Evolutionary conservation across 1,284 basidiomycete genomes (phyloP).

Genomic region (Butyriboletus regius): DNA sequence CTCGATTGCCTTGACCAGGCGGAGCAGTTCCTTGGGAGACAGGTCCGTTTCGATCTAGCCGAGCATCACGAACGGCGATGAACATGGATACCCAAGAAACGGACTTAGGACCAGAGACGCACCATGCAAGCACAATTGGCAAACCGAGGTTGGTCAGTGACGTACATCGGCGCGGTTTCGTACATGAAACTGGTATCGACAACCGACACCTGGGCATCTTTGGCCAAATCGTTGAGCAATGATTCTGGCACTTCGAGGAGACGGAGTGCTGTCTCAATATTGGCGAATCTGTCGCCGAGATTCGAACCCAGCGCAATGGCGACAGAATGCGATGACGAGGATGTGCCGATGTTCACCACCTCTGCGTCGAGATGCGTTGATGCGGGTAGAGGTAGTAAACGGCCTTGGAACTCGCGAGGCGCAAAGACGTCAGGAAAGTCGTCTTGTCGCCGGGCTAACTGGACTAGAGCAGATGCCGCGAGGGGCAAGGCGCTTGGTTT

Average conservation of each 20-base stretch:
- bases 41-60: constrained; percentile 53
- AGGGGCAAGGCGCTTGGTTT: constrained; percentile 65
- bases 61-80: constrained; percentile 13
- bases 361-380: background rate
- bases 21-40: constrained; percentile 55
- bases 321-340: constrained; percentile 37
- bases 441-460: constrained; percentile 10
- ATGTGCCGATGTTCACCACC: constrained; percentile 7
- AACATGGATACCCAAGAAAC: background rate
- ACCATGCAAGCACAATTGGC: constrained; percentile 88
- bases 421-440: constrained; percentile 10
- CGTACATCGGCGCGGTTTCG: constrained; percentile 93
- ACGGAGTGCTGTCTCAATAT: constrained; percentile 53
- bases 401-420: background rate
- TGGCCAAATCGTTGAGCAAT: constrained; percentile 22
- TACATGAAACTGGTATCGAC: constrained; percentile 87
- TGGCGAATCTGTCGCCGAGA: constrained; percentile 78
- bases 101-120: background rate
- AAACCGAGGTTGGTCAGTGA: constrained; percentile 82
- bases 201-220: constrained; percentile 38
- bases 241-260: constrained; percentile 17
- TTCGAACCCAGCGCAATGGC: constrained; percentile 86
- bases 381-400: background rate
- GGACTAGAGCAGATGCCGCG: constrained; percentile 46
- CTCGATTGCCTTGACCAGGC: constrained; percentile 72